A percentile compares a stretch with the other conserved stretches of the same genome.
Conservation (phyloP, 1,284 basidiomycete species). For the Irpex rosettiformis region DNA sequence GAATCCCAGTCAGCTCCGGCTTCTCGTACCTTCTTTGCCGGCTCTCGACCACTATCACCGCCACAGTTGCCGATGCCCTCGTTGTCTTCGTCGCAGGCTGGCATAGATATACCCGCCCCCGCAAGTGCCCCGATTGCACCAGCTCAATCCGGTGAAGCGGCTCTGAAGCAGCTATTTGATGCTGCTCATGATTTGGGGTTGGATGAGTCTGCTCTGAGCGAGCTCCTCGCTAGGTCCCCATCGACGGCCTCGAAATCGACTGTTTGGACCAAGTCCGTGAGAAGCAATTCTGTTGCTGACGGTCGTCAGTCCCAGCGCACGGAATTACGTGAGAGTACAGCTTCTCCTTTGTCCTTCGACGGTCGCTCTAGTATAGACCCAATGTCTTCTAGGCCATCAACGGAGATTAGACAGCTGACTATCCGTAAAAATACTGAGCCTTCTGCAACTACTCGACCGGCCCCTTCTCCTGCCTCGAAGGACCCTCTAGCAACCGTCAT, state of each 20-base stretch:
- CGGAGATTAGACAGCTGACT: conserved; percentile 31
- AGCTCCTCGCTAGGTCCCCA: conserved; percentile 63
- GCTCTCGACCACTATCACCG: conserved; percentile 18
- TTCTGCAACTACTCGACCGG: conserved; percentile 31
- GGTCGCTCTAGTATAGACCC: conserved; percentile 35
- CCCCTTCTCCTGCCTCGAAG: conserved; percentile 34
- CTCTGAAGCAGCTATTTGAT: conserved; percentile 68
- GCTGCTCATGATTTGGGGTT: conserved; percentile 73
- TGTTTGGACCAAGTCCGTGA: conserved; percentile 41
- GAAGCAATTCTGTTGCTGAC: conserved; percentile 39
- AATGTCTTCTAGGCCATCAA: conserved; percentile 27
- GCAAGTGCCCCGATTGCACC: conserved; percentile 3
- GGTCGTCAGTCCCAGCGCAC: conserved; percentile 25
- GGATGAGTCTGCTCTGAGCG: conserved; percentile 65
- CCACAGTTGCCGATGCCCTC: conserved; percentile 19
- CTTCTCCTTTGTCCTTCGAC: conserved; percentile 26
- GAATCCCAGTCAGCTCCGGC: conserved; percentile 26
- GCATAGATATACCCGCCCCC: conserved; percentile 14
- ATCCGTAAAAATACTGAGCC: conserved; percentile 33
- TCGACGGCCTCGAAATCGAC: conserved; percentile 58
- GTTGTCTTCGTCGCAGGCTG: conserved; percentile 10
- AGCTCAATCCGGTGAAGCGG: conserved; percentile 33
- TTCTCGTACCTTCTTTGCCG: conserved; percentile 13
- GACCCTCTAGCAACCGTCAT: conserved; percentile 48
- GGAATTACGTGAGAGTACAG: conserved; percentile 18